Base-by-base conservation (phyloP, 2,329 filamentous ascomycete genomes). In the Cadophora gregata region DNA sequence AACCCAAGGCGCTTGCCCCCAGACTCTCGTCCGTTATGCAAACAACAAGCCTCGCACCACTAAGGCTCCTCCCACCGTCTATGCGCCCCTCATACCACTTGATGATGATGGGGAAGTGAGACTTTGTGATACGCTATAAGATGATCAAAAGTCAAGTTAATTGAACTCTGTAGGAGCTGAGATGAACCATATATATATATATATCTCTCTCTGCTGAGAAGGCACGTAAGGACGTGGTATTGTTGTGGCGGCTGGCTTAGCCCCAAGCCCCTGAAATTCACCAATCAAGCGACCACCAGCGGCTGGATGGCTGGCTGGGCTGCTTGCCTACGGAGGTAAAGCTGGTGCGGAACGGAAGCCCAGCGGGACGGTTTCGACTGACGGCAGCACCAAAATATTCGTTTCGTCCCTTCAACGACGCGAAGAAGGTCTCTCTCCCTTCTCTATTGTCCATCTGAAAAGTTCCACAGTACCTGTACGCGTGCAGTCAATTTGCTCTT, bases 1-100 rank as follows among this genome's bases (percentile, higher is more conserved):
- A 51, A 51, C 48, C n/a, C 25, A n/a, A 51, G 48, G 48, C 48
- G 14, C 48, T 51, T 51, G 48, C 48, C 48, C n/a, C 48, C 48
- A 31, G 48, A 51, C 48, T 51, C 48, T 29, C 25, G 25, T 51
- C 48, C 14, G 9, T 51, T 29, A 51, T 51, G 48, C 48, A 29
- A n/a, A 27, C 36, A 8, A 7, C 6, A 7, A 38, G 36, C 12
- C 36, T 21, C 8, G 42, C 42, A 45, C 5, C 4, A 27, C 12
- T 16, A 51, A 31, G 36, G 36, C 16, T 38, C 24, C 48, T 29
- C 14, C 48, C 25, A 51, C 14, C 4, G 48, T 51, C 24, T 51
- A 14, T 51, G 25, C 21, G 47, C 48, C 48, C 16, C 48, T 25
- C 16, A 14, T 25, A 51, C 42, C 19, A 21, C 16, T 45, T 45